Conservation (phyloP, 768 basidiomycete species). For the Leccinum subtestaceum region DNA sequence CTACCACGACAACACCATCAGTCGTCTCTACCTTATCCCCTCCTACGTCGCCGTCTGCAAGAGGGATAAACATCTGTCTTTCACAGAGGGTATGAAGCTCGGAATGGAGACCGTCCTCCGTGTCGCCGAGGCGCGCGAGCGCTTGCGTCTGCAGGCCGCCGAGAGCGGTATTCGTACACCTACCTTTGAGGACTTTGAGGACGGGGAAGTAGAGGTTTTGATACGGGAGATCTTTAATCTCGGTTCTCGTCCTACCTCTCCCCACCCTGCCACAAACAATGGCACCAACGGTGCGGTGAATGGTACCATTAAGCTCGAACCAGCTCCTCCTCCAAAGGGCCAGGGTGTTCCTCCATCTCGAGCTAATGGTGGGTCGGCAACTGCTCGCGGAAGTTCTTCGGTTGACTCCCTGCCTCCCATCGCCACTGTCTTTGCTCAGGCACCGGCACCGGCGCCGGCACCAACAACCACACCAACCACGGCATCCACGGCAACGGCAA, state of each 20-base stretch:
- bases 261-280: constrained; percentile 7
- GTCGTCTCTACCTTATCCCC: constrained; percentile 33
- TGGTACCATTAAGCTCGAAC: constrained; percentile 18
- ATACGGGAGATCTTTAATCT: constrained; percentile 31
- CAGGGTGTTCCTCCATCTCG: constrained; percentile 21
- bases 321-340: constrained; percentile 22
- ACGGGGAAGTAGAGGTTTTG: constrained; percentile 24
- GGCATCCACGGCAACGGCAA: background rate
- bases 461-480: background rate
- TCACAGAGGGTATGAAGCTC: constrained; percentile 42
- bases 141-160: constrained; percentile 34
- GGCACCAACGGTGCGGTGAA: constrained; percentile 13
- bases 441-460: background rate
- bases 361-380: constrained; percentile 31
- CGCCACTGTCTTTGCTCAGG: constrained; percentile 16
- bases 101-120: constrained; percentile 39
- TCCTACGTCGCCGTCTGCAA: constrained; percentile 37
- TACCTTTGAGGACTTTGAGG: constrained; percentile 34
- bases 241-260: constrained; percentile 27
- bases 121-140: constrained; percentile 40
- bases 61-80: constrained; percentile 34
- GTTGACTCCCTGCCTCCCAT: constrained; percentile 25
- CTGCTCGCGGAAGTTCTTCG: constrained; percentile 25
- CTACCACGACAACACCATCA: constrained; percentile 37
- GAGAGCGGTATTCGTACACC: constrained; percentile 32